Percentiles rank a stretch among this genome's conserved stretches.
These are phyloP conservation scores for Myriosclerotinia duriaeana DNA, from an alignment of 2,329 filamentous ascomycete species.

Conservation along the genomic window DNA sequence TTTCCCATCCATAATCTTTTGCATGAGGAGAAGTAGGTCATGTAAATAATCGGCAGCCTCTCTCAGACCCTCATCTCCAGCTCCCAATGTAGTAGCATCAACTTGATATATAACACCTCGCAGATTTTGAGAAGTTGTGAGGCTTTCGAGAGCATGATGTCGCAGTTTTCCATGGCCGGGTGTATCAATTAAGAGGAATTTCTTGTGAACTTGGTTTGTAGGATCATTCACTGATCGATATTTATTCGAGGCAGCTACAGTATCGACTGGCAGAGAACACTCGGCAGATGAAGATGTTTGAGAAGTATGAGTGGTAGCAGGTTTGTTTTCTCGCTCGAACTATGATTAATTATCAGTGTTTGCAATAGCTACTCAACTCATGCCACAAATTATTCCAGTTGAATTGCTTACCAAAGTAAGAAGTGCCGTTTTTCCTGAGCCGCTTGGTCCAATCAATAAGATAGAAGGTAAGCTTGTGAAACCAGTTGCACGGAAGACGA, in stretches of 20 bases:
- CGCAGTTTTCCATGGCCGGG: conserved; percentile 95
- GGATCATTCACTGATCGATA: conserved; percentile 67
- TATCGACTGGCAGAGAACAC: conserved; percentile 54
- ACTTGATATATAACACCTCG: conserved; percentile 81
- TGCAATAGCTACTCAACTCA: conserved; percentile 16
- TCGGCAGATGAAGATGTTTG: conserved; percentile 58
- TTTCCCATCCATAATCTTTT: conserved; percentile 62
- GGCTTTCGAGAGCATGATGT: conserved; percentile 58
- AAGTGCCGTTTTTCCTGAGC: conserved; percentile 83
- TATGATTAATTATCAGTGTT: conserved; percentile 27
- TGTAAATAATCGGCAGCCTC: conserved; percentile 83
- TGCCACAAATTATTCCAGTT: background rate
- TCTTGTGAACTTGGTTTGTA: conserved; percentile 57
- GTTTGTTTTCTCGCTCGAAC: conserved; percentile 54
- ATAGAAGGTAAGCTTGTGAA: conserved; percentile 72
- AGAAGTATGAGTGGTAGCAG: conserved; percentile 55
- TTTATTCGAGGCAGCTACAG: conserved; percentile 55
- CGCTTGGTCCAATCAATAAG: conserved; percentile 76
- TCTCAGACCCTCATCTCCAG: conserved; percentile 59
- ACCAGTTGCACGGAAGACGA: conserved; percentile 65
- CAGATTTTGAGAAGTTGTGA: conserved; percentile 52
- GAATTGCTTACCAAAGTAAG: conserved; percentile 64
- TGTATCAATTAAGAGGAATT: conserved; percentile 80
- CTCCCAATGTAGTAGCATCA: conserved; percentile 70
- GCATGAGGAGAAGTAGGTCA: conserved; percentile 79